Conservation (phyloP, 306 rosid species). For the Trifolium subterraneum region DNA sequence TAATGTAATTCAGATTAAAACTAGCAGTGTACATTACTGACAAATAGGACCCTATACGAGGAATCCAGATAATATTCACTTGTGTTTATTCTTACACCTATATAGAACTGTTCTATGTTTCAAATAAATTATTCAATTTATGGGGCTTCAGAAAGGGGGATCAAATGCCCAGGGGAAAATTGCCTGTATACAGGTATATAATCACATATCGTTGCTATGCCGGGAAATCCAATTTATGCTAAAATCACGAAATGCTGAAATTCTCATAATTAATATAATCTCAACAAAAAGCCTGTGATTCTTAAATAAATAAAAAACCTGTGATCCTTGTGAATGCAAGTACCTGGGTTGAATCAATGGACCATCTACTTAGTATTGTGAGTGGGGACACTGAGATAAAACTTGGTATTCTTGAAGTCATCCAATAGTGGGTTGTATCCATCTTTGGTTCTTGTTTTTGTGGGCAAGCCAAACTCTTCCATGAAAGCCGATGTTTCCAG, state of each 20-base stretch:
- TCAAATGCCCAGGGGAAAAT: constrained; percentile 23
- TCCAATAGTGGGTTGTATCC: constrained; percentile 94
- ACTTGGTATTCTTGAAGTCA: constrained; percentile 91
- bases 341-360: constrained; percentile 23
- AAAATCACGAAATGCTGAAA: constrained; percentile 10
- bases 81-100: constrained; percentile 26
- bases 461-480: constrained; percentile 95
- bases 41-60: background rate
- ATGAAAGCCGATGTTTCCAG: constrained; percentile 94
- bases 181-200: background rate
- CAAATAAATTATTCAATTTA: constrained; percentile 29
- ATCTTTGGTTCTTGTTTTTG: constrained; percentile 85
- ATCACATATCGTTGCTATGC: background rate
- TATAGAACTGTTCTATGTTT: constrained; percentile 13
- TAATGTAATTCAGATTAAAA: background rate
- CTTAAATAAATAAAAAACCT: background rate
- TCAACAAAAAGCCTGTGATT: constrained; percentile 6
- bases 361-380: constrained; percentile 64
- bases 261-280: background rate
- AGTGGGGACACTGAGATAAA: constrained; percentile 91
- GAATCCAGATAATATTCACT: constrained; percentile 1
- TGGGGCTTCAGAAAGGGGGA: background rate
- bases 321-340: constrained; percentile 35
- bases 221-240: constrained; percentile 2
- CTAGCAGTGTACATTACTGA: background rate